These are phyloP conservation scores for Sodiomyces alkalinus DNA, from an alignment of 2,329 filamentous ascomycete genomes.

Conservation along the genomic window DNA sequence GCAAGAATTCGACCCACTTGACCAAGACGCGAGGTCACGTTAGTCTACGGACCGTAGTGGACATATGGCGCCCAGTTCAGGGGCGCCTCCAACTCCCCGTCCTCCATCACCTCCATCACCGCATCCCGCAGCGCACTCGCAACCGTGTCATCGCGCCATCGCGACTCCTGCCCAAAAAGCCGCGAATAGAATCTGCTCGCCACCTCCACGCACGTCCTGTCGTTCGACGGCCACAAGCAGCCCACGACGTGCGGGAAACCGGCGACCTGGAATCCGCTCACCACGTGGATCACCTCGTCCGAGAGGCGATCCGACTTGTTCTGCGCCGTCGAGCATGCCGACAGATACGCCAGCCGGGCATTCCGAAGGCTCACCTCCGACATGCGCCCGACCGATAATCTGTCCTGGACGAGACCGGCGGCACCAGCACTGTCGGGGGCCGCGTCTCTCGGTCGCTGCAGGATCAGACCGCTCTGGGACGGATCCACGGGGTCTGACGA, in stretches of 20 bases:
- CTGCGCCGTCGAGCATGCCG: constrained; percentile 20
- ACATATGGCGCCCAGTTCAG: background rate
- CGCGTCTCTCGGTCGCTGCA: constrained; percentile 5
- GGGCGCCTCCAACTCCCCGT: background rate
- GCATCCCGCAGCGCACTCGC: background rate
- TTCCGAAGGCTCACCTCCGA: constrained; percentile 4
- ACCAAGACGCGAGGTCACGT: background rate
- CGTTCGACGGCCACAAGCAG: constrained; percentile 14
- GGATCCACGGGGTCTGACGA: constrained; percentile 5
- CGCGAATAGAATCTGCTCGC: background rate
- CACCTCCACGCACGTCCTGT: constrained; percentile 11
- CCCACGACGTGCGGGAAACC: constrained; percentile 19
- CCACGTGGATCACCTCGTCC: constrained; percentile 19
- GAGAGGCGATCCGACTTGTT: constrained; percentile 9
- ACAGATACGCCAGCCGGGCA: constrained; percentile 18
- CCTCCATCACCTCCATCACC: background rate
- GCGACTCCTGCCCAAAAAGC: background rate
- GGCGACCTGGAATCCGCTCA: constrained; percentile 18
- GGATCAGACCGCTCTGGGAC: constrained; percentile 9
- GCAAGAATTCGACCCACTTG: no score
- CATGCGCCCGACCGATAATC: background rate
- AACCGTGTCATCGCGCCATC: background rate
- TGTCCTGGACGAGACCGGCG: no score
- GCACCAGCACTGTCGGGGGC: background rate
- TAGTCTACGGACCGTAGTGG: background rate